Evolutionary conservation across 1,284 basidiomycete species (phyloP), one percentile per base, ranked within the genome.

Genomic region (Cystobasidiaceae sp.): DNA sequence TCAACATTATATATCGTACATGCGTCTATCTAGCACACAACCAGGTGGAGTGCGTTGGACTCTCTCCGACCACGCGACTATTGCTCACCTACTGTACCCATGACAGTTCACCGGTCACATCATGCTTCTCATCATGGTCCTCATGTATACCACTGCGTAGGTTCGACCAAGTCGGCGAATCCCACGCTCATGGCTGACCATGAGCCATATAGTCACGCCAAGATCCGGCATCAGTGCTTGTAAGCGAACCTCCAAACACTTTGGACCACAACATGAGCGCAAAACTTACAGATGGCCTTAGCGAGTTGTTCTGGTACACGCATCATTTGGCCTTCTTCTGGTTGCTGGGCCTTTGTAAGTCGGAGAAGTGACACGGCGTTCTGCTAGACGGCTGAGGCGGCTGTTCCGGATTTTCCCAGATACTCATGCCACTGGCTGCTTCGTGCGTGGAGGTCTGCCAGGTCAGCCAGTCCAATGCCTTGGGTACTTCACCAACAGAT

Each of bases 231-330:
- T 37, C 19, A 34, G 25, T 48, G 41, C 30, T 64, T 55, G 57
- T 45, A 27, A 21, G 34, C 32, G 13, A 71, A 90, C 90, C 76
- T n/a, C n/a, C n/a, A n/a, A n/a, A n/a, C n/a, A n/a, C n/a, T n/a
- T n/a, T n/a, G n/a, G n/a, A n/a, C n/a, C 83, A 85, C 49, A 90
- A 89, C 28, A 4, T 30, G 2, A 23, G 1, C n/a, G n/a, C n/a
- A n/a, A n/a, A n/a, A 28, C 34, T 25, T 27, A n/a, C 15, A 6
- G 1, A 6, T 1, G 4, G 9, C 21, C 23, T 15, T n/a, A 93
- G 92, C 76, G 90, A 93, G 77, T 88, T 84, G 0, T 93, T 93
- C 80, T 93, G 90, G 90, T 92, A 90, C 77, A 91, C 89, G 23
- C 89, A 92, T 71, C 90, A 92, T 73, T 83, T 91, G 48, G 90